These are phyloP conservation scores for Gomphus bonarii DNA, from an alignment of 1,284 basidiomycete genomes.

Conservation along the genomic window DNA sequence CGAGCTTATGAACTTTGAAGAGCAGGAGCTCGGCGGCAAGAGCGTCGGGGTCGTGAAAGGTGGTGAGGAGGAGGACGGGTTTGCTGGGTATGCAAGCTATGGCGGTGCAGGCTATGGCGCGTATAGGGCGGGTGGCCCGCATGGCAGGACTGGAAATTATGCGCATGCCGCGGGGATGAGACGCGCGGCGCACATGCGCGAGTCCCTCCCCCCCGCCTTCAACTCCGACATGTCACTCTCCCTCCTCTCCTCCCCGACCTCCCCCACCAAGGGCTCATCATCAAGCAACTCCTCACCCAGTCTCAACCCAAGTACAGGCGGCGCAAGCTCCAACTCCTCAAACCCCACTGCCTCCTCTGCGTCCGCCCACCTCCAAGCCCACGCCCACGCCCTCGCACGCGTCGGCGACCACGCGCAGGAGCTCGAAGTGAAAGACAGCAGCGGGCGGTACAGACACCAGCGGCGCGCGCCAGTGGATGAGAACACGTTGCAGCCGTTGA, in stretches of 20 bases:
- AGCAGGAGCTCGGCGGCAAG: slow-evolving; percentile 78
- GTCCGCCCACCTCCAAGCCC: too few species aligned
- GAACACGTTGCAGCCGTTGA: slow-evolving; percentile 73
- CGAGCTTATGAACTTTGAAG: slow-evolving; percentile 94
- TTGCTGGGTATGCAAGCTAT: slow-evolving; percentile 8
- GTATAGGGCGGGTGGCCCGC: too few species aligned
- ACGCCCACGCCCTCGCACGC: slow-evolving; percentile 4
- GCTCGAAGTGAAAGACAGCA: slow-evolving; percentile 74
- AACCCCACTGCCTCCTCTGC: too few species aligned
- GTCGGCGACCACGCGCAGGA: slow-evolving; percentile 62
- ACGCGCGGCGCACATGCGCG: slow-evolving; percentile 51
- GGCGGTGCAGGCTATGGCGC: too few species aligned
- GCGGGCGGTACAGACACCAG: slow-evolving; percentile 76
- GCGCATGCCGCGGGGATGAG: slow-evolving; percentile 34
- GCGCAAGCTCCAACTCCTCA: too few species aligned
- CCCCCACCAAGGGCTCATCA: too few species aligned
- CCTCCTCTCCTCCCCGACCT: not conserved
- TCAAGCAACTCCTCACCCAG: too few species aligned
- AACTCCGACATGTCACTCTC: slow-evolving; percentile 18
- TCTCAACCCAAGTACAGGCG: too few species aligned
- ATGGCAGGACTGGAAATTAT: slow-evolving; percentile 22
- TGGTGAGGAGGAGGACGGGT: slow-evolving; percentile 23
- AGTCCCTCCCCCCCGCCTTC: slow-evolving; percentile 63
- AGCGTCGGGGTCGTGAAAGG: slow-evolving; percentile 60
- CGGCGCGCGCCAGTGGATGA: slow-evolving; percentile 78